Conservation (phyloP, 129 eudicot species). For the Arctium minus region DNA sequence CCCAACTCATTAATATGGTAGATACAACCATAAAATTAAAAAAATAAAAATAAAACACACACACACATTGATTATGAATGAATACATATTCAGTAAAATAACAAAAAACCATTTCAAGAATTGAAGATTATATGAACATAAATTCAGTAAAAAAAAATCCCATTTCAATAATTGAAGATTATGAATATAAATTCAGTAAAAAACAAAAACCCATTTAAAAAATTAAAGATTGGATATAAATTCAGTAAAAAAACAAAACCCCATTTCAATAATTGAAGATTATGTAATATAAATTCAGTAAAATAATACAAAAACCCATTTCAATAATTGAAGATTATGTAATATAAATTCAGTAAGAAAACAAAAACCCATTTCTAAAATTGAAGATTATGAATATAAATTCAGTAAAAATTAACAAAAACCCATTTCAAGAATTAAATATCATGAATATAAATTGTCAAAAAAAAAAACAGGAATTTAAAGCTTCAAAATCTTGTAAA, state of each 20-base stretch:
- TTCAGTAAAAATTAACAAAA: background rate
- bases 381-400: background rate
- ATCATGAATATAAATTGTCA: background rate
- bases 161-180: background rate
- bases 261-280: background rate
- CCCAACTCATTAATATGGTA: conserved; percentile 35
- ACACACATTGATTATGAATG: background rate
- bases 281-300: background rate
- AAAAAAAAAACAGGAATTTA: background rate
- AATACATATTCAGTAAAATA: background rate
- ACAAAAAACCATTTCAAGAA: background rate
- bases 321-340: no score
- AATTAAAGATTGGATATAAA: background rate
- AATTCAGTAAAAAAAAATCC: background rate
- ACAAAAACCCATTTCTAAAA: background rate
- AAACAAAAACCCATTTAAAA: background rate
- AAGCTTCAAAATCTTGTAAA: conserved; percentile 7
- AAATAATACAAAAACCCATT: background rate
- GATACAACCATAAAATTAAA: conserved; percentile 25
- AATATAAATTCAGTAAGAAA: background rate
- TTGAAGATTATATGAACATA: no score
- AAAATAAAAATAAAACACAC: background rate
- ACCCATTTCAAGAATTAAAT: background rate
- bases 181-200: background rate
- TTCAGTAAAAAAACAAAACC: background rate